Conservation (phyloP, 164 flowering plant genomes). For the Macadamia tetraphylla region DNA sequence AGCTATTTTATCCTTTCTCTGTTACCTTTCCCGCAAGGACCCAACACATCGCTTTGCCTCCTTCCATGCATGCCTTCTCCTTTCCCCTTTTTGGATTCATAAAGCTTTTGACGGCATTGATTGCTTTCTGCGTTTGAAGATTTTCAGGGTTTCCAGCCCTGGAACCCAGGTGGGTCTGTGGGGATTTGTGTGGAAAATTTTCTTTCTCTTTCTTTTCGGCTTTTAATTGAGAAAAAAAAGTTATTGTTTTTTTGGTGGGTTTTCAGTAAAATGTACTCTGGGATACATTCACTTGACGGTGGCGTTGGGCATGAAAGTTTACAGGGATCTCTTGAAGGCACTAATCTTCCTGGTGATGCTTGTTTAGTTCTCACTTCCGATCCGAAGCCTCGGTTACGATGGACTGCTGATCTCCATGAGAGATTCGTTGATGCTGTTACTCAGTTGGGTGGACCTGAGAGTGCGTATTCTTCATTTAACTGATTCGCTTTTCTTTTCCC, state of each 20-base stretch:
- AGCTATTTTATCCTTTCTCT: neutral
- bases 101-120: neutral
- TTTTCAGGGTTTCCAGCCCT: slow-evolving; percentile 2
- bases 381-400: slow-evolving; percentile 51
- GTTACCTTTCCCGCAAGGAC: neutral
- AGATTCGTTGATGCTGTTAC: slow-evolving; percentile 52
- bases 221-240: neutral
- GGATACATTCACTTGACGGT: slow-evolving; percentile 11
- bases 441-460: slow-evolving; percentile 52
- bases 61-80: neutral
- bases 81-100: neutral
- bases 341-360: slow-evolving; percentile 51
- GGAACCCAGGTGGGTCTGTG: neutral
- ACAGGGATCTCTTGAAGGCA: slow-evolving; percentile 34
- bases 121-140: neutral
- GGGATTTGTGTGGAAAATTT: neutral
- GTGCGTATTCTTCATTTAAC: slow-evolving; percentile 20
- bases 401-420: slow-evolving; percentile 55
- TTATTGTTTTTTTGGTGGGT: neutral
- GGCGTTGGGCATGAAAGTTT: slow-evolving; percentile 9
- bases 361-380: slow-evolving; percentile 44
- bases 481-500: neutral
- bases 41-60: neutral
- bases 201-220: neutral
- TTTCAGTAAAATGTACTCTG: slow-evolving; percentile 16